These are phyloP conservation scores for Brassica carinata DNA, from an alignment of 345 rosid genomes.

Conservation along the genomic window DNA sequence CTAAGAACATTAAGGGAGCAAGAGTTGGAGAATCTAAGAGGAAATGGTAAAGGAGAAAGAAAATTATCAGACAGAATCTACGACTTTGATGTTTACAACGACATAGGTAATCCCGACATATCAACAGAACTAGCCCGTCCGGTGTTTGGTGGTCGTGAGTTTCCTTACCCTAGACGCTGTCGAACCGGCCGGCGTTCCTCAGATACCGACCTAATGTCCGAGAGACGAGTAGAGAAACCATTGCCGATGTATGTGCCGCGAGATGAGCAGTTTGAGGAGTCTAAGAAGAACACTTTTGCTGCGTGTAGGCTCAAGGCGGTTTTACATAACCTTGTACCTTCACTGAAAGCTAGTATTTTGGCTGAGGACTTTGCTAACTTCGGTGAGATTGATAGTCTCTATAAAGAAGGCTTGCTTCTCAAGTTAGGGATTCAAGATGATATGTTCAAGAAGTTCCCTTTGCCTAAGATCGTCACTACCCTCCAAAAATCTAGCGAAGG, in stretches of 20 bases:
- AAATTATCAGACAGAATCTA: conserved; percentile 82
- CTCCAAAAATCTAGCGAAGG: conserved; percentile 72
- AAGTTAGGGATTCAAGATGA: conserved; percentile 80
- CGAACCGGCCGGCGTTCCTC: conserved; percentile 80
- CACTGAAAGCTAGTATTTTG: conserved; percentile 72
- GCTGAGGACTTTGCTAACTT: conserved; percentile 65
- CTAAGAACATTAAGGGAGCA: conserved; percentile 67
- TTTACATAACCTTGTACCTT: conserved; percentile 78
- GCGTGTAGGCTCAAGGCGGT: conserved; percentile 73
- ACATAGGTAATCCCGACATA: conserved; percentile 89
- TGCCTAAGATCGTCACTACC: conserved; percentile 55
- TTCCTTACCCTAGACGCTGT: conserved; percentile 89
- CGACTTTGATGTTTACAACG: conserved; percentile 85
- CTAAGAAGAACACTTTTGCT: conserved; percentile 60
- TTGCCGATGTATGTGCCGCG: conserved; percentile 86
- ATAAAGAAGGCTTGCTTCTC: conserved; percentile 85
- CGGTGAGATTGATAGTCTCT: conserved; percentile 77
- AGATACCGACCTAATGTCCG: conserved; percentile 59
- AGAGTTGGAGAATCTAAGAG: conserved; percentile 69
- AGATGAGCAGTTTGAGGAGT: conserved; percentile 94
- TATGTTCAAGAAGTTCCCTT: conserved; percentile 61
- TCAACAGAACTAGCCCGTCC: conserved; percentile 65
- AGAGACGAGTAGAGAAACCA: conserved; percentile 94
- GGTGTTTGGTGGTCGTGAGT: conserved; percentile 63
- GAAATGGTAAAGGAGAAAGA: conserved; percentile 67